Evolutionary conservation across 768 basidiomycete genomes (phyloP), one percentile per base, ranked within the genome.

Genomic region (Inosperma sp.): DNA sequence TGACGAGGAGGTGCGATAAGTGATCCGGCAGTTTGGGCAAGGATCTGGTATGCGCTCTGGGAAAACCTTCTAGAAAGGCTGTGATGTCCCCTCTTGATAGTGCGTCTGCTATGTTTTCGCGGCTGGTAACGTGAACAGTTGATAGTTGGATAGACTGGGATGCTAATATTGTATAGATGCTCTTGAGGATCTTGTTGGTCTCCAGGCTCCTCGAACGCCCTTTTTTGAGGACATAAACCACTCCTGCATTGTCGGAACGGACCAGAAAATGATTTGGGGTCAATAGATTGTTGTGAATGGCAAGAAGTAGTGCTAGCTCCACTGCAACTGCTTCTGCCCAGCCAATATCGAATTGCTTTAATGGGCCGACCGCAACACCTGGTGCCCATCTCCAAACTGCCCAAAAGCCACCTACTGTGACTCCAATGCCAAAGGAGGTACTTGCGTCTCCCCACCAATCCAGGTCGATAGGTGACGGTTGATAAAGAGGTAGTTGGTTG

Each of bases 361-460:
- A 34, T 43, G n/a, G 50, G 27, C 58, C 2, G 2, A 52, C 48
- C 13, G 58, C 40, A 58, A 63, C 63, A 1, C 50, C 58, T 1
- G 34, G 30, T 1, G 2, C 4, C 0, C 66, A 57, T 10, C 34
- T 35, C 63, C 64, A 73, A 0, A 65, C 61, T 5, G 56, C 64
- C 71, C 71, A 76, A 8, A 47, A 27, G 0, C 54, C 47, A 1
- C 56, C 53, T 5, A 69, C 35, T 2, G 66, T 40, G 6, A 74
- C 34, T 0, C 74, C 73, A 21, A 77, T 68, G 2, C 74, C 73
- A 60, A 65, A 74, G 0, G 61, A 63, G 0, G 72, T 71, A 6
- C 67, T 71, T 0, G 70, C 70, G 40, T 74, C 72, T 5, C 69
- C 69, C 49, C 52, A 73, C 23, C 71, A 53, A 2, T 43, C 53